These are phyloP conservation scores for Tirmania nivea DNA, from an alignment of 495 filamentous ascomycete genomes.

Conservation along the genomic window DNA sequence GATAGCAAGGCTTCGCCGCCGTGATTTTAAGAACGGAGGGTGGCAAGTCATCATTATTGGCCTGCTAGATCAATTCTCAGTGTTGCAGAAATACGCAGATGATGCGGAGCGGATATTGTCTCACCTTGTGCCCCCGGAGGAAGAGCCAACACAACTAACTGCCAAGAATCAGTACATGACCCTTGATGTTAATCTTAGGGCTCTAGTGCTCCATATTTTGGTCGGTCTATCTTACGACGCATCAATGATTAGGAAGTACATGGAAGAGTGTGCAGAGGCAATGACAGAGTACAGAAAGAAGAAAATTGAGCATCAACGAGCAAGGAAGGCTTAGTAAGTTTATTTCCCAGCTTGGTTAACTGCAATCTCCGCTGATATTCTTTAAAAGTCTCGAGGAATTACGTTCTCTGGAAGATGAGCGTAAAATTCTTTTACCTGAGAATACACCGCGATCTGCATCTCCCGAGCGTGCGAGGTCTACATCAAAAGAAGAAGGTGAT, in stretches of 20 bases:
- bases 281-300: conserved; percentile 90
- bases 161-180: conserved; percentile 45
- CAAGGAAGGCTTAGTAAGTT: conserved; percentile 63
- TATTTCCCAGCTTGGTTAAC: neutral
- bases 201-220: conserved; percentile 63
- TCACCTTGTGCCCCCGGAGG: conserved; percentile 54
- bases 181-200: conserved; percentile 63
- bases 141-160: conserved; percentile 49
- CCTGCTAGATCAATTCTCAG: conserved; percentile 62
- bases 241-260: conserved; percentile 59
- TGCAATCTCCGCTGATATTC: conserved; percentile 7
- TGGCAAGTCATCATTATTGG: conserved; percentile 85
- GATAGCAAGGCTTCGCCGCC: conserved; percentile 60
- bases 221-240: conserved; percentile 74
- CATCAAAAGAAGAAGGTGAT: conserved; percentile 27
- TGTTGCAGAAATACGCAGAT: conserved; percentile 42
- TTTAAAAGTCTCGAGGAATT: conserved; percentile 60
- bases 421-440: conserved; percentile 64
- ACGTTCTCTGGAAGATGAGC: conserved; percentile 59
- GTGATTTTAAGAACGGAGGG: conserved; percentile 73
- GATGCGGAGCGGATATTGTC: conserved; percentile 57
- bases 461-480: conserved; percentile 27
- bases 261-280: conserved; percentile 71
- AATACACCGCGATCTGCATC: conserved; percentile 44
- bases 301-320: conserved; percentile 77